These are phyloP conservation scores for Rhododendron vialii DNA, from an alignment of 148 eudicot species.

Conservation along the genomic window DNA sequence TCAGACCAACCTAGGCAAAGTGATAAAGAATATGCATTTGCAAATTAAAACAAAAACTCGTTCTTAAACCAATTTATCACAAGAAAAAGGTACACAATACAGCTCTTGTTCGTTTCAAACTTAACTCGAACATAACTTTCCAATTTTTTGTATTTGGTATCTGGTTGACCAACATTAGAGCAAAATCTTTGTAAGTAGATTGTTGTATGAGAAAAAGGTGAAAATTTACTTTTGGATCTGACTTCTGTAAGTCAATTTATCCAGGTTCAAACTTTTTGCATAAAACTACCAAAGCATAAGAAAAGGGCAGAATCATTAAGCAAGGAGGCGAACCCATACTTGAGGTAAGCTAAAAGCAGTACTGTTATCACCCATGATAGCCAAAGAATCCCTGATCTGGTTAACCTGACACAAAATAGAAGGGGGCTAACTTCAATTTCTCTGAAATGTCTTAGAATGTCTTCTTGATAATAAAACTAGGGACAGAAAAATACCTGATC, in stretches of 20 bases:
- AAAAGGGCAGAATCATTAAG: neutral
- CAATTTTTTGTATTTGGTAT: neutral
- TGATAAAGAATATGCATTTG: neutral
- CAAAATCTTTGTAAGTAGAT: neutral
- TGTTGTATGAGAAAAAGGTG: neutral
- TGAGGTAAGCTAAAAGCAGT: conserved; percentile 98
- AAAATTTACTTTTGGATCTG: neutral
- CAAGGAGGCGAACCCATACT: conserved; percentile 32
- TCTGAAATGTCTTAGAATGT: neutral
- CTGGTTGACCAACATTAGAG: neutral
- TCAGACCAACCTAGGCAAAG: conserved; percentile 2
- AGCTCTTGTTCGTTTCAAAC: neutral
- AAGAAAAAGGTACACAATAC: neutral
- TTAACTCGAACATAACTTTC: neutral
- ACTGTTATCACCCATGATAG: conserved; percentile 92
- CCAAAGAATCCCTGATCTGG: conserved; percentile 91
- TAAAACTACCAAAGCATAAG: neutral
- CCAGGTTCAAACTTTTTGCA: neutral
- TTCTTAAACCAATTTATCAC: neutral
- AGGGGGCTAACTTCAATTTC: neutral
- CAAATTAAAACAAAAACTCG: neutral
- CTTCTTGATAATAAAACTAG: neutral
- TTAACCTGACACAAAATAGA: conserved; percentile 50
- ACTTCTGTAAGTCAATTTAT: neutral
- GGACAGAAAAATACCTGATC: conserved; percentile 55